These are phyloP conservation scores for Wallacemonas sp. DNA, from an alignment of 208 protist genomes.

Conservation along the genomic window DNA sequence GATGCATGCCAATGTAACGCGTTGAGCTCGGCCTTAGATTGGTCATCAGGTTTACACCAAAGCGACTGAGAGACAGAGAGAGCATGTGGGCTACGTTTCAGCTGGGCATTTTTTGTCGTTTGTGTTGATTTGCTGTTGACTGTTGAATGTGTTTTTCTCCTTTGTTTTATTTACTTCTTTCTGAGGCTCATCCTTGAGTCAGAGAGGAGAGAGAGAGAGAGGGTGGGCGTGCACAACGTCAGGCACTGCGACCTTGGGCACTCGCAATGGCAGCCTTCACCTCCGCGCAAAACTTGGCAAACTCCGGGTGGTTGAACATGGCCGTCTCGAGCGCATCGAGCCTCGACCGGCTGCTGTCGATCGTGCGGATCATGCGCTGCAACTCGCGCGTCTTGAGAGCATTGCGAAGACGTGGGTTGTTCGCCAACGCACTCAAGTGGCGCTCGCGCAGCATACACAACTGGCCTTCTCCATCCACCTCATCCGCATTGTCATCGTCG, in stretches of 20 bases:
- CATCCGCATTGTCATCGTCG: background rate
- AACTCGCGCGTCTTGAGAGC: conserved; percentile 54
- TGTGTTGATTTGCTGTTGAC: no score
- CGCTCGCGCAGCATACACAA: conserved; percentile 61
- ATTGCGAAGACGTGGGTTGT: conserved; percentile 38
- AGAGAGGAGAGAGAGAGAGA: no score
- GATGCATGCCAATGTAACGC: no score
- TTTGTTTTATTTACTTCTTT: no score
- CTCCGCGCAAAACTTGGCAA: conserved; percentile 63
- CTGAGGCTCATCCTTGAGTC: no score
- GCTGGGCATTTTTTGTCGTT: no score
- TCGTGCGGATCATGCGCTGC: conserved; percentile 60
- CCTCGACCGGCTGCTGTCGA: conserved; percentile 66
- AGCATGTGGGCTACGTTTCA: no score
- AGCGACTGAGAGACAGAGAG: no score
- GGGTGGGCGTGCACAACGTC: no score
- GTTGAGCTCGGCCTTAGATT: no score
- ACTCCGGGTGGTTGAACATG: conserved; percentile 74
- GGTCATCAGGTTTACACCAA: no score
- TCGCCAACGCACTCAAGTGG: conserved; percentile 63
- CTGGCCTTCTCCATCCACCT: conserved; percentile 21
- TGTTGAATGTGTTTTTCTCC: no score
- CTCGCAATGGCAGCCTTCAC: conserved; percentile 46
- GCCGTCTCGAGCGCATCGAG: conserved; percentile 83
- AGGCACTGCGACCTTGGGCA: conserved; percentile 24